Evolutionary conservation across 257 asterid genomes (phyloP), one percentile per base, ranked within the genome.

Genomic region (Leptodermis oblonga): DNA sequence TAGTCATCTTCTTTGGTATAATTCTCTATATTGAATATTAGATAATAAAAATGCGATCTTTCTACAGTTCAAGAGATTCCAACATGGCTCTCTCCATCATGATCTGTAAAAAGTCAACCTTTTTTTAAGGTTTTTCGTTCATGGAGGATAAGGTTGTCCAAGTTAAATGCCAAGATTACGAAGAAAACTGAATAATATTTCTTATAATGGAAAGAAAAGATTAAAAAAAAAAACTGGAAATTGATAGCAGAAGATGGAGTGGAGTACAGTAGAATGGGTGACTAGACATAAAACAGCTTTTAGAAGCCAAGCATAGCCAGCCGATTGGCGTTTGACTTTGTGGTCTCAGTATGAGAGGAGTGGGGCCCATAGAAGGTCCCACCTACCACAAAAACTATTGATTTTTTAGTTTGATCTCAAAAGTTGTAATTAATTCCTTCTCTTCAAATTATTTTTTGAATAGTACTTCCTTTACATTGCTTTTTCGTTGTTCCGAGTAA

Each of bases 271-370:
- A 65, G 12, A 22, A 23, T 25, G 26, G n/a, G 33, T 15, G 23
- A 28, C 11, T 70, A 46, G 80, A 80, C 86, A 78, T 68, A 76
- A 75, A 77, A 73, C 77, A 80, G 87, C 91, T 82, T 79, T 84
- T 73, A 70, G 79, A 68, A 81, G 82, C 77, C 70, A 81, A 66
- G 71, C 61, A 61, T 39, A 33, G 55, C 75, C 70, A 74, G 79
- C 76, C 63, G 80, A 82, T 81, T 65, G 65, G 69, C 23, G 73
- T 76, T 88, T 85, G 92, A 86, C 87, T 85, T 78, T 79, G 28
- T 42, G 62, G 61, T 69, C 36, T 74, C 76, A 46, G 62, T 30
- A 73, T 51, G 62, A 48, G 78, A 73, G 58, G 77, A 52, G 61
- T 0, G 65, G 36, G 68, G 75, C 11, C 66, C 5, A 59, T 45